Base-by-base conservation (phyloP, 805 yeast species). In the Wickerhamiella qilinensis region DNA sequence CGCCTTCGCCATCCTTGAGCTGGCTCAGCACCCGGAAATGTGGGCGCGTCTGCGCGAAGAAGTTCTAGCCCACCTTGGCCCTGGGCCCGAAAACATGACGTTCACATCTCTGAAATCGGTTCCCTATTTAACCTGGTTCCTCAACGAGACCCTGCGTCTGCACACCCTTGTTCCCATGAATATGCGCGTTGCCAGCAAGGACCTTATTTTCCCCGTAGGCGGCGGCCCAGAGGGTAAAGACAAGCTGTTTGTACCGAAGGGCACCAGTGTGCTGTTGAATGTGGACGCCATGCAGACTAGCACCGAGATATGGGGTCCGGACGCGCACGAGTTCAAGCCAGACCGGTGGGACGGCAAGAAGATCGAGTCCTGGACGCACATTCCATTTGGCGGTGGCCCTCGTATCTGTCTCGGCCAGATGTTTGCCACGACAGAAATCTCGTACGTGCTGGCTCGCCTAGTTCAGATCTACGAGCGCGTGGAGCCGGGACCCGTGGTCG, bases 351-450 rank as follows among this genome's bases (percentile, higher is more conserved):
- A 20, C 4, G 28, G 22, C 15, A 7, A 18, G 9, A 21, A 20
- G 22, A 24, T n/a, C 20, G 28, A 20, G 11, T 44, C 48, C 6
- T 64, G 68, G 67, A 57, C 59, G 14, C 63, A 60, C 46, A 49
- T 63, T 19, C 68, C 69, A 24, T 64, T 64, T 49, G 63, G 63
- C 43, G 71, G 69, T 33, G 71, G 71, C 12, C 69, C 69, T 16
- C 48, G 71, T 38, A 63, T 64, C 35, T 65, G 69, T 45, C 52
- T 65, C 38, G 71, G 69, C 33, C 69, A 65, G 50, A 69, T 65
- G 48, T 63, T 64, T 52, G 71, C 69, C 6, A 55, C 64, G 28
- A 64, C 69, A 19, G 69, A 65, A 47, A 65, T 66, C 12, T 56
- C 62, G 11, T 65, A 63, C 44, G 56, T 63, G 11, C 46, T 64